Base-by-base conservation (phyloP, 2,329 filamentous ascomycete genomes). In the Sclerotinia spermophila region DNA sequence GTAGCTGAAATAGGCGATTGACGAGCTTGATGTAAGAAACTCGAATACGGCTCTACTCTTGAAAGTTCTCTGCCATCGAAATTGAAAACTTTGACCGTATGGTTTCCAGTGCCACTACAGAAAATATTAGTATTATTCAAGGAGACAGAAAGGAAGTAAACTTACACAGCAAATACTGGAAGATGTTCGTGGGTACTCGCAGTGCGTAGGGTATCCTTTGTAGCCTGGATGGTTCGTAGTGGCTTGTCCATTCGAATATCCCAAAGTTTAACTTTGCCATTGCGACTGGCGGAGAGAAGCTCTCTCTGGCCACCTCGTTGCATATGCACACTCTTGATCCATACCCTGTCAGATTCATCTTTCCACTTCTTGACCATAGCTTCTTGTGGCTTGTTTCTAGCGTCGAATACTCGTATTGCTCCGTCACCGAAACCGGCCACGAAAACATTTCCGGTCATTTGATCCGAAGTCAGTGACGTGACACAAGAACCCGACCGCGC, bases 351-450 rank as follows among this genome's bases (percentile, higher is more conserved):
- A 17, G 83, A 82, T 78, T 98, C 95, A 77, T 97, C 93, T 79
- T 96, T 96, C 95, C 96, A 99, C 75, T 95, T 94, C 81, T 92
- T 93, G 69, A 97, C 91, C 94, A 98, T 97, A 27, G 92, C 92
- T 68, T 96, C 93, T 72, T 93, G 91, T 3, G 94, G 91, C 73
- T 90, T 90, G 73, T 92, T 83, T 19, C 96, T 90, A 74, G 95
- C 93, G 80, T 99, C 96, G 79, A 97, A 99, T 6, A 97, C 94
- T 67, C 96, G 89, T 58, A 99, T 90, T 1, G 94, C 94, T 45
- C 96, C 96, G 77, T 99, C 96, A 27, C 96, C 96, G 77, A 98
- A 99, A 4, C 96, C 96, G 55, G 96, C 96, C 17, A 97, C 92
- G 77, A 99, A 97, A 60, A 97, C 89, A 78, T 97, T 94, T 58